Conservation (phyloP, 2,329 filamentous ascomycete genomes). For the Atkinsonella hypoxylon region DNA sequence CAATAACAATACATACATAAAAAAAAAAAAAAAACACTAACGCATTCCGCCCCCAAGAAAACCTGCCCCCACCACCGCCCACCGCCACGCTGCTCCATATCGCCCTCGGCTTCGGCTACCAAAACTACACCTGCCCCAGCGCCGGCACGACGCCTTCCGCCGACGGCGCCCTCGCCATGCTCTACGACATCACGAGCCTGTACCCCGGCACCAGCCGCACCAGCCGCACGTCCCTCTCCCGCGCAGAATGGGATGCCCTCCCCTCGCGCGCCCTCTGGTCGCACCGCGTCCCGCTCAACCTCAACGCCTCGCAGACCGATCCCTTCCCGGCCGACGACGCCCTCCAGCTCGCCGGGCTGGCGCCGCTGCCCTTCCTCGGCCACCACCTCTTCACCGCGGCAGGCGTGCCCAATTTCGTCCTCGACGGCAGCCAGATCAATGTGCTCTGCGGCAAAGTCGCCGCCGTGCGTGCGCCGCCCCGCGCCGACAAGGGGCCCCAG, state of each 20-base stretch:
- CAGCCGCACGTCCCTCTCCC: constrained; percentile 23
- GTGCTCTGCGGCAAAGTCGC: constrained; percentile 37
- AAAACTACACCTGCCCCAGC: constrained; percentile 54
- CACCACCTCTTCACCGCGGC: constrained; percentile 53
- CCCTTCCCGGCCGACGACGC: constrained; percentile 31
- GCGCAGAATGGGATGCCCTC: constrained; percentile 27
- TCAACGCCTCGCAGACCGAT: constrained; percentile 30
- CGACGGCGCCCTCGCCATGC: constrained; percentile 45
- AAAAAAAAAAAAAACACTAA: too few relatives aligned
- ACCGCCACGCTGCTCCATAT: constrained; percentile 38
- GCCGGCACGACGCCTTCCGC: constrained; percentile 23
- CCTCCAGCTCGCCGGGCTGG: constrained; percentile 25
- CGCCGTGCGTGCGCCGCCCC: constrained; percentile 37
- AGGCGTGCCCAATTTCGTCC: constrained; percentile 47
- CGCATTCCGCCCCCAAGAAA: too few relatives aligned
- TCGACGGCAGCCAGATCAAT: constrained; percentile 27
- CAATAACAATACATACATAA: too few relatives aligned
- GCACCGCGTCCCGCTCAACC: constrained; percentile 36
- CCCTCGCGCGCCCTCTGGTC: constrained; percentile 27
- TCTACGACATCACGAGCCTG: constrained; percentile 44
- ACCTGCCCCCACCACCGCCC: constrained; percentile 32
- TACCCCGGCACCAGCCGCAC: constrained; percentile 40
- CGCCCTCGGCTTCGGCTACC: constrained; percentile 50
- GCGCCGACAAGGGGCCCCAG: constrained; percentile 32
- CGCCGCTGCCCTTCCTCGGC: constrained; percentile 37